Evolutionary conservation across 495 filamentous ascomycete species (phyloP).

Genomic region (Tuber microsphaerosporum): DNA sequence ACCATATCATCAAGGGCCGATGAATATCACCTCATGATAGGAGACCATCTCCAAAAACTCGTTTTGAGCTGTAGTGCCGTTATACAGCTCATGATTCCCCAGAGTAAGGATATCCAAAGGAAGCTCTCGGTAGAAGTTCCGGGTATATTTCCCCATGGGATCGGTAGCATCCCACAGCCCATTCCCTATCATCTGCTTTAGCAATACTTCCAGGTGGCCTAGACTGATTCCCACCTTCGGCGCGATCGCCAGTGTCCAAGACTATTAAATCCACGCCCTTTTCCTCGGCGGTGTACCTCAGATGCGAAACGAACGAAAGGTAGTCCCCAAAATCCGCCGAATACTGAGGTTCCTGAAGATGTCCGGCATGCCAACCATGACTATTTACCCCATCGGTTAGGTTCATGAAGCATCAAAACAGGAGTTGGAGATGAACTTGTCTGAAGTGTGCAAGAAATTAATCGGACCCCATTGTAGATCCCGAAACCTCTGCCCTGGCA

Average conservation of each 20-base stretch:
- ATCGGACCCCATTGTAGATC: slow-evolving; percentile 81
- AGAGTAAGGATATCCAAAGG: slow-evolving; percentile 76
- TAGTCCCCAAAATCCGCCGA: slow-evolving; percentile 98
- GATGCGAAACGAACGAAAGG: slow-evolving; percentile 78
- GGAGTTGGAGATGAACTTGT: slow-evolving; percentile 22
- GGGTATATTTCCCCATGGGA: slow-evolving; percentile 80
- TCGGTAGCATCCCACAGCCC: slow-evolving; percentile 87
- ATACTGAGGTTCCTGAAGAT: slow-evolving; percentile 85
- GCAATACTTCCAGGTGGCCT: neutral
- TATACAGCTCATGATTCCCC: slow-evolving; percentile 95
- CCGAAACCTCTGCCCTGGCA: slow-evolving; percentile 66
- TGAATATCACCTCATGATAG: slow-evolving; percentile 50
- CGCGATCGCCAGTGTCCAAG: slow-evolving; percentile 86
- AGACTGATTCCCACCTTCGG: slow-evolving; percentile 53
- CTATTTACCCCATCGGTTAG: slow-evolving; percentile 50
- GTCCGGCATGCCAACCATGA: slow-evolving; percentile 92
- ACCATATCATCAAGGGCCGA: neutral
- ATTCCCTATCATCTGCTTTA: slow-evolving; percentile 50
- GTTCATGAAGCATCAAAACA: slow-evolving; percentile 2
- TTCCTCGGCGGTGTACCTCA: slow-evolving; percentile 68
- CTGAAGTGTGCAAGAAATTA: slow-evolving; percentile 61
- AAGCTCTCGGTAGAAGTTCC: slow-evolving; percentile 75
- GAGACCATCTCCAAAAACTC: slow-evolving; percentile 75
- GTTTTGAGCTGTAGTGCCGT: slow-evolving; percentile 61
- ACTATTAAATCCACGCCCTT: slow-evolving; percentile 76